Percentiles rank a stretch among this genome's conserved stretches.
phyloP scores from a whole-genome alignment of 306 rosid species.

The Senna siamea region DNA sequence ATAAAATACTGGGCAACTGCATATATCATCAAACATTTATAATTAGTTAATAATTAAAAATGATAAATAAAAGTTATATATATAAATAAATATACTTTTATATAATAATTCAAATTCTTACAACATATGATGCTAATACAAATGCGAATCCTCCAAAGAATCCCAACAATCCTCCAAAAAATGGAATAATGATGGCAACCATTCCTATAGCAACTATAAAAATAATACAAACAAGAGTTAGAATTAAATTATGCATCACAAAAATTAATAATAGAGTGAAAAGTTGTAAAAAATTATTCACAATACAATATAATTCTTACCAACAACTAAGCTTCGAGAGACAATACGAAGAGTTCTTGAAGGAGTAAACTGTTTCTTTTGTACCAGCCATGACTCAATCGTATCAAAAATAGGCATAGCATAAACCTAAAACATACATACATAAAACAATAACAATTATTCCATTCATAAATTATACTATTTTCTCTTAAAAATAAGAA shows the following conservation, averaged over 20 bases:
- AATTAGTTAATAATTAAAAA: too few species aligned
- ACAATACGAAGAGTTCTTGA: slow-evolving; percentile 44
- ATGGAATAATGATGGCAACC: slow-evolving; percentile 62
- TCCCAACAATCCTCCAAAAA: slow-evolving; percentile 76
- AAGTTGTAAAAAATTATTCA: too few species aligned
- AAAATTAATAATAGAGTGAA: too few species aligned
- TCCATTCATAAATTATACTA: too few species aligned
- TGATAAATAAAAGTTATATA: too few species aligned
- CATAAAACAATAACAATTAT: too few species aligned
- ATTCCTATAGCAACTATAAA: slow-evolving; percentile 49
- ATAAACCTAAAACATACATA: slow-evolving; percentile 45
- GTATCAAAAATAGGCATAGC: slow-evolving; percentile 70
- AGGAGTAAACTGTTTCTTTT: slow-evolving; percentile 36
- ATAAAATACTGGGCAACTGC: slow-evolving; percentile 67
- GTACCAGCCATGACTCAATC: slow-evolving; percentile 53
- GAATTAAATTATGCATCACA: not conserved
- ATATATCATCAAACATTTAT: not conserved
- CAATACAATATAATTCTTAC: slow-evolving; percentile 43
- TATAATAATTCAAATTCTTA: slow-evolving; percentile 33
- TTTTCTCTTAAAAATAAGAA: too few species aligned
- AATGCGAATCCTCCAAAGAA: slow-evolving; percentile 79
- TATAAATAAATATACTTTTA: too few species aligned
- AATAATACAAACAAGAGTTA: not conserved
- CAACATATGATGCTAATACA: slow-evolving; percentile 68
- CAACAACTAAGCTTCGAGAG: slow-evolving; percentile 49